Conservation (phyloP, 2,329 filamentous ascomycete species). For the Exserohilum rostratum region DNA sequence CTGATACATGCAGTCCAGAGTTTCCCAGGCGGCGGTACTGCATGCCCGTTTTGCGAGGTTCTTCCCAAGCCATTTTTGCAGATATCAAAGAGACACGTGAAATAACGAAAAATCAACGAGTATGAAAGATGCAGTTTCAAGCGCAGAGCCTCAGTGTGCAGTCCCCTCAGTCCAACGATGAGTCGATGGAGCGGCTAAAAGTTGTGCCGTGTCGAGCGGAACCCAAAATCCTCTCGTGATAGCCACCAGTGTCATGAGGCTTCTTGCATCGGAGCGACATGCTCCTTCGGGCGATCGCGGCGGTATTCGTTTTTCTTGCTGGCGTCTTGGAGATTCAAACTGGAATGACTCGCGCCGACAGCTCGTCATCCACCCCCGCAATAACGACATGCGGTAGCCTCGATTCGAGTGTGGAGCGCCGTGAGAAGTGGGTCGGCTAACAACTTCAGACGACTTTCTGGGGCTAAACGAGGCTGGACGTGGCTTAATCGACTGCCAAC, state of each 20-base stretch:
- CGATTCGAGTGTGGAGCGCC: background rate
- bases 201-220: background rate
- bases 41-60: slow-evolving; percentile 43
- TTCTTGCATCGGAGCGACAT: slow-evolving; percentile 1
- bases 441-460: no score
- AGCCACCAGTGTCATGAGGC: background rate
- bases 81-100: background rate
- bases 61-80: slow-evolving; percentile 37
- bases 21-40: slow-evolving; percentile 73
- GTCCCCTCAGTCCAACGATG: background rate
- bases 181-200: background rate
- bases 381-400: slow-evolving; percentile 17
- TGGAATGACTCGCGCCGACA: slow-evolving; percentile 1
- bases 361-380: slow-evolving; percentile 17
- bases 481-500: background rate
- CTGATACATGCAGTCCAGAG: slow-evolving; percentile 75
- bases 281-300: slow-evolving; percentile 1
- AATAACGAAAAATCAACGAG: background rate
- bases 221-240: background rate
- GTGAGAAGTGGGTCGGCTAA: slow-evolving; percentile 9
- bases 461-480: background rate
- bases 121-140: background rate
- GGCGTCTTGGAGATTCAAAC: background rate
- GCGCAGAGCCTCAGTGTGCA: background rate
- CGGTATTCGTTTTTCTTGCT: background rate